Evolutionary conservation across 768 basidiomycete genomes (phyloP).

Genomic region (Coprinellus micaceus): DNA sequence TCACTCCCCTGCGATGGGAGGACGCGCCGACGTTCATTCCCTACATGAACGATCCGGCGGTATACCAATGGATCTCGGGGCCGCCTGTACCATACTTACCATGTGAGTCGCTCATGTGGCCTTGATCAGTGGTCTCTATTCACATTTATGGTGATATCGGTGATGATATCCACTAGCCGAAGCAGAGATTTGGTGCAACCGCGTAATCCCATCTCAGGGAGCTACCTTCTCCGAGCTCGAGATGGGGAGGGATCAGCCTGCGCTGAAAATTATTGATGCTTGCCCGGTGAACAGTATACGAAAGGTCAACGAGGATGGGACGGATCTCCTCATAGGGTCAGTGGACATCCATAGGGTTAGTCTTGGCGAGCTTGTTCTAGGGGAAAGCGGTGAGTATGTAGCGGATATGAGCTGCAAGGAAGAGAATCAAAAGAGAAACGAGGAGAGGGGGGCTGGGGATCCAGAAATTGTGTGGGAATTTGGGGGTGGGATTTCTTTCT

Average conservation of each 20-base stretch:
- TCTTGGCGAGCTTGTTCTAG: conserved; percentile 20
- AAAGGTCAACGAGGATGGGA: conserved; percentile 51
- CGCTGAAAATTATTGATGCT: conserved; percentile 29
- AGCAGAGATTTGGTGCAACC: conserved; percentile 22
- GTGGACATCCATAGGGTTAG: conserved; percentile 28
- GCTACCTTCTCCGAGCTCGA: conserved; percentile 27
- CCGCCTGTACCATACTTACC: conserved; percentile 53
- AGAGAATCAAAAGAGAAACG: conserved; percentile 34
- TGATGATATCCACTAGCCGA: conserved; percentile 20
- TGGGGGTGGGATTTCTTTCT: conserved; percentile 22
- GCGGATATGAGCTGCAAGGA: conserved; percentile 2
- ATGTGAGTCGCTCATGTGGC: conserved; percentile 19
- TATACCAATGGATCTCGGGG: conserved; percentile 41
- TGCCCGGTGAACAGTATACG: conserved; percentile 48
- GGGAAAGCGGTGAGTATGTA: conserved; percentile 7
- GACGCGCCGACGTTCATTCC: conserved; percentile 36
- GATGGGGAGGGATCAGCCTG: conserved; percentile 17
- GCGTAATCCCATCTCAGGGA: conserved; percentile 22
- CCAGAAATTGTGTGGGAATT: conserved; percentile 40
- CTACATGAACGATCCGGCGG: conserved; percentile 46
- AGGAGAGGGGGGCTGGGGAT: conserved; percentile 33
- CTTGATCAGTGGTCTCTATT: neutral
- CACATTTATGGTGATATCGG: neutral
- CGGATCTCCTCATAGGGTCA: conserved; percentile 49
- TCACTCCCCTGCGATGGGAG: conserved; percentile 52